Percentiles rank a stretch among this genome's conserved stretches.
Evolutionary conservation across 2,329 filamentous ascomycete genomes (phyloP).

Genomic region (Ophiocordyceps camponoti-saundersi): DNA sequence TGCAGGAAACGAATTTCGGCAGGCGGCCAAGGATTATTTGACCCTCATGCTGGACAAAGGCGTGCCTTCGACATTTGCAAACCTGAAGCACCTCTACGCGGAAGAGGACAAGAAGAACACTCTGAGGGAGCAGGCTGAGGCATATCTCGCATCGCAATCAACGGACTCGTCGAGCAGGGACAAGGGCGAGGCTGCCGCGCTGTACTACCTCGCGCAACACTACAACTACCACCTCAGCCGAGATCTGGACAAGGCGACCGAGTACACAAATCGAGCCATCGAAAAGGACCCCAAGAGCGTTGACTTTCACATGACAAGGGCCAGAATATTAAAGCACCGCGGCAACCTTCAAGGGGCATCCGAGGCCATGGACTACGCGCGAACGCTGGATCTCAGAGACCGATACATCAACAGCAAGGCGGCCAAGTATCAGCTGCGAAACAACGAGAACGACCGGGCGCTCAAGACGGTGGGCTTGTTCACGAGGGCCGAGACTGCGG

Average conservation of each 20-base stretch:
- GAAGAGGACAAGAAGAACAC: conserved; percentile 62
- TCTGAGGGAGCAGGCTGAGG: conserved; percentile 59
- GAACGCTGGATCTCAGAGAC: conserved; percentile 73
- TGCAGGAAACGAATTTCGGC: conserved; percentile 59
- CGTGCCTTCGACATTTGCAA: conserved; percentile 90
- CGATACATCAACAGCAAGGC: conserved; percentile 98
- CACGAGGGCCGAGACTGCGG: conserved; percentile 76
- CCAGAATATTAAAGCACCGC: conserved; percentile 81
- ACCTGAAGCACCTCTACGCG: conserved; percentile 82
- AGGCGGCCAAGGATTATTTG: conserved; percentile 64
- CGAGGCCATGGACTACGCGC: conserved; percentile 74
- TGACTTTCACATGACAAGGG: conserved; percentile 90
- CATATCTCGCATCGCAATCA: conserved; percentile 50
- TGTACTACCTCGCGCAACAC: conserved; percentile 92
- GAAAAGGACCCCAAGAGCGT: conserved; percentile 64
- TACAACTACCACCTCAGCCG: conserved; percentile 87
- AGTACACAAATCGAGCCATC: conserved; percentile 72
- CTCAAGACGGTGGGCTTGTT: conserved; percentile 85
- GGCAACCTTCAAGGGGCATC: conserved; percentile 68
- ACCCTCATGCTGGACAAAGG: conserved; percentile 78
- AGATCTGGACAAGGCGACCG: conserved; percentile 63
- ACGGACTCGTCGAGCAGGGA: conserved; percentile 27
- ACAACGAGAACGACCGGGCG: conserved; percentile 75
- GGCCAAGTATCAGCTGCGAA: conserved; percentile 89
- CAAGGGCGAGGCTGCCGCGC: conserved; percentile 59